A percentile compares a stretch with the other conserved stretches of the same genome.
Evolutionary conservation across 805 yeast genomes (phyloP).

Genomic region (Lachancea cidri): DNA sequence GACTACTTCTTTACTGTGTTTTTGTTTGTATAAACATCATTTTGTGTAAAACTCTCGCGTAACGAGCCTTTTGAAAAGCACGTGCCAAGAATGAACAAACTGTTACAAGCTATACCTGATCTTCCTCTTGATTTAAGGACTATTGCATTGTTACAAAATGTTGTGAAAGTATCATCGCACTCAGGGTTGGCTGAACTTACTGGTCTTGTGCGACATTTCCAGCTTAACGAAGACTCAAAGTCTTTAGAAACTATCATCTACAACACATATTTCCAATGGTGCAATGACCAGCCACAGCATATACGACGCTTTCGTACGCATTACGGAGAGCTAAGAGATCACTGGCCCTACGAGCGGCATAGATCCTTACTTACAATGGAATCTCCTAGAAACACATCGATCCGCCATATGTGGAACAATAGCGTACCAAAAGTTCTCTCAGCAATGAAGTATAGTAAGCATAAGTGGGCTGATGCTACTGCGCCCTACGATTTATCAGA

Average conservation of each 20-base stretch:
- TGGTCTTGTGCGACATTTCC: not conserved
- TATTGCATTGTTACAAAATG: constrained; percentile 4
- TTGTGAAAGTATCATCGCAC: not conserved
- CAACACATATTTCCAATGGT: constrained; percentile 16
- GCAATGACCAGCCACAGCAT: constrained; percentile 13
- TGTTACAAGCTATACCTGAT: not conserved
- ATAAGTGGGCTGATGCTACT: constrained; percentile 11
- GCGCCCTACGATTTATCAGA: constrained; percentile 5
- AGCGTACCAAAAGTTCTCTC: constrained; percentile 9
- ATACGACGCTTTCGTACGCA: constrained; percentile 11
- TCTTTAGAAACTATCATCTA: constrained; percentile 16
- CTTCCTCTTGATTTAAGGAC: constrained; percentile 13
- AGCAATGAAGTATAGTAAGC: constrained; percentile 9
- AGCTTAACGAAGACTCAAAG: constrained; percentile 6
- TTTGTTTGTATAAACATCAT: not conserved
- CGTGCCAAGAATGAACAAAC: not conserved
- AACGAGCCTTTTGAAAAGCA: not conserved
- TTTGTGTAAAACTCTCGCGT: not conserved
- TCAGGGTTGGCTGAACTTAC: not conserved
- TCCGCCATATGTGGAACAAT: constrained; percentile 15
- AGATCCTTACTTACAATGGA: constrained; percentile 13
- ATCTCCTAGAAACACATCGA: constrained; percentile 12
- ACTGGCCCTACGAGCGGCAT: constrained; percentile 22
- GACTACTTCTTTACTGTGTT: not conserved
- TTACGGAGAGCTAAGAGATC: constrained; percentile 13